Evolutionary conservation across 495 filamentous ascomycete species (phyloP), one percentile per base, ranked within the genome.

Genomic region (Amphirosellinia nigrospora): DNA sequence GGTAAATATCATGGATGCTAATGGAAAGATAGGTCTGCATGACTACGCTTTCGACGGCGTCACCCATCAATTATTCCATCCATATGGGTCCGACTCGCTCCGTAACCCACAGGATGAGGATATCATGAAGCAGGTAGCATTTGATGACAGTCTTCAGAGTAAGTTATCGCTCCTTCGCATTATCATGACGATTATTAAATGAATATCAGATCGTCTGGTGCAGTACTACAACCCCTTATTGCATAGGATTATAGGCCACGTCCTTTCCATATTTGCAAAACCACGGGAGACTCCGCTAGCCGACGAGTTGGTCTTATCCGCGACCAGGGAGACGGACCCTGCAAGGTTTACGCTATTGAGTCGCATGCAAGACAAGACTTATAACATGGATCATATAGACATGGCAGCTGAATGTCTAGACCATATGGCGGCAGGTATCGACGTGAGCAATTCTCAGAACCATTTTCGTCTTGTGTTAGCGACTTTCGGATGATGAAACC

Each of bases 11-110:
- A 32, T 15, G n/a, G 21, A 68, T 64, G 56, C 39, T 71, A 36
- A 64, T 39, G 9, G 36, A 45, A 5, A 70, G 13, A 32, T 34
- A 80, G 78, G 64, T 39, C 72, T 88, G 3, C 89, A 92, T 60
- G 87, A 88, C 63, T 92, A 88, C 71, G 89, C 89, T 1, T 84
- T 90, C 19, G 89, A 92, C 74, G 89, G 89, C 70, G 86, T 86
- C 34, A 89, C 88, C 3, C 86, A 89, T 73, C 88, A 89, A 68
- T 81, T 91, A 48, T 91, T 91, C 73, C 87, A 88, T 58, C 89
- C 89, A 0, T 82, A 87, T 30, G 88, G 87, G 0, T 82, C 87
- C 16, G 80, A 87, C 64, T 90, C 89, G 0, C 83, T 92, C 3
- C 75, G 82, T 41, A 70, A 76, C 11, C 56, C 73, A 15, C 73